Percentiles rank a stretch among this genome's conserved stretches.
These are phyloP conservation scores for Pulveroboletus sp. DNA, from an alignment of 768 basidiomycete genomes.

Conservation along the genomic window DNA sequence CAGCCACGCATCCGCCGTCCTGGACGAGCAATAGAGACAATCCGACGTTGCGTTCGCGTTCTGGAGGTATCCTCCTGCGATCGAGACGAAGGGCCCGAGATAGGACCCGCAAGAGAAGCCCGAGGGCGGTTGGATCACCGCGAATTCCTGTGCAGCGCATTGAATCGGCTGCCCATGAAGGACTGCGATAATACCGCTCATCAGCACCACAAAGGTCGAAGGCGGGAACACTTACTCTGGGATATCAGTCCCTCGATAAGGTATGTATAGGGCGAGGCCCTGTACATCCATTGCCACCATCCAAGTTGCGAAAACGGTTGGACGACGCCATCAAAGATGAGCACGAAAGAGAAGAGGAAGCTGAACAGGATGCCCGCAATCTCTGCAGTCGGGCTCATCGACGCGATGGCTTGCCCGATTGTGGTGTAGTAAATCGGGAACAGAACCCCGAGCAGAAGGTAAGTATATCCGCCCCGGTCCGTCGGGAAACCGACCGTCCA, in stretches of 20 bases:
- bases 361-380: constrained; percentile 57
- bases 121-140: constrained; percentile 44
- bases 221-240: constrained; percentile 40
- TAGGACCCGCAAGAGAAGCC: constrained; percentile 48
- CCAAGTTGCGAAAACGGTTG: constrained; percentile 59
- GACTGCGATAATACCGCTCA: constrained; percentile 24
- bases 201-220: too few relatives aligned
- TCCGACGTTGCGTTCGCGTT: constrained; percentile 35
- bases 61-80: constrained; percentile 45
- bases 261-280: constrained; percentile 51
- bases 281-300: constrained; percentile 75
- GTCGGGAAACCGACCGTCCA: constrained; percentile 62
- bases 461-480: constrained; percentile 56
- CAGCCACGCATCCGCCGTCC: constrained; percentile 54
- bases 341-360: constrained; percentile 57
- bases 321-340: constrained; percentile 67
- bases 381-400: constrained; percentile 57
- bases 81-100: constrained; percentile 38
- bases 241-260: constrained; percentile 47
- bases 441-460: constrained; percentile 48
- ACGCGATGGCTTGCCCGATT: constrained; percentile 56
- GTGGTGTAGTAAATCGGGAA: constrained; percentile 62
- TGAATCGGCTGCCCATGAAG: constrained; percentile 46
- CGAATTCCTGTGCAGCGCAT: constrained; percentile 63
- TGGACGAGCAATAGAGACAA: constrained; percentile 54